Evolutionary conservation across 2,329 filamentous ascomycete genomes (phyloP).

Genomic region (Hymenoscyphus fructigenus): DNA sequence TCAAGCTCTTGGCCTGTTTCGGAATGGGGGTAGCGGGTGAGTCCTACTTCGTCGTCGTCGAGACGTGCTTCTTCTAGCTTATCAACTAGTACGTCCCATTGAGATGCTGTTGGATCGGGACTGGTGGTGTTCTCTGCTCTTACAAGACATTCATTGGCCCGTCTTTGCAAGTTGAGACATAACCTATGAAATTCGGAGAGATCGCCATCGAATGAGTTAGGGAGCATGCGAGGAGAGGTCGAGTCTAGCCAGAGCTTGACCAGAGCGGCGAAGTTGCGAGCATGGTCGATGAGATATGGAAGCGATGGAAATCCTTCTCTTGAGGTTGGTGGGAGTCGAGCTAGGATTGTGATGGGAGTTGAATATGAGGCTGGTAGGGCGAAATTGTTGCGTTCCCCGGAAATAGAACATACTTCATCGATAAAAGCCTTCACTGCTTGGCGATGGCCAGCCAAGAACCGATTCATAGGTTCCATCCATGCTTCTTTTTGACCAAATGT

Average conservation of each 20-base stretch:
- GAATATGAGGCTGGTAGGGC: constrained; percentile 81
- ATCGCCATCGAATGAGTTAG: constrained; percentile 31
- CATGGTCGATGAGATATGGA: constrained; percentile 88
- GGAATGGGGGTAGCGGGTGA: constrained; percentile 5
- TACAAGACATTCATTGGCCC: constrained; percentile 35
- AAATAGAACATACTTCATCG: constrained; percentile 81
- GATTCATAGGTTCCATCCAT: constrained; percentile 99
- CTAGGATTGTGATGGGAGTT: constrained; percentile 86
- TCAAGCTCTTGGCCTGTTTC: constrained; percentile 13
- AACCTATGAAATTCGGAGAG: constrained; percentile 34
- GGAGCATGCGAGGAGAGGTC: constrained; percentile 26
- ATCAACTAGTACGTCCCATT: constrained; percentile 34
- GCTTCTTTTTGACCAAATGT: constrained; percentile 91
- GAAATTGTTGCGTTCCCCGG: constrained; percentile 64
- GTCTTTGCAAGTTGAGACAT: constrained; percentile 34
- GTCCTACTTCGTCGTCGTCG: constrained; percentile 10
- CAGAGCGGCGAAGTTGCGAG: constrained; percentile 79
- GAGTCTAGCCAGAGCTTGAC: constrained; percentile 76
- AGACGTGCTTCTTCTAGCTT: constrained; percentile 26
- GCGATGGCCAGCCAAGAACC: constrained; percentile 73
- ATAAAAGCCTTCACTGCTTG: constrained; percentile 83
- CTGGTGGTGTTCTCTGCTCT: constrained; percentile 32
- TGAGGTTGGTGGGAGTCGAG: constrained; percentile 74
- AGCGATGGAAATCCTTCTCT: constrained; percentile 91
- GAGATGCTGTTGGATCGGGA: constrained; percentile 27